These are phyloP conservation scores for Lotmaria passim DNA, from an alignment of 208 protist genomes.

Conservation along the genomic window DNA sequence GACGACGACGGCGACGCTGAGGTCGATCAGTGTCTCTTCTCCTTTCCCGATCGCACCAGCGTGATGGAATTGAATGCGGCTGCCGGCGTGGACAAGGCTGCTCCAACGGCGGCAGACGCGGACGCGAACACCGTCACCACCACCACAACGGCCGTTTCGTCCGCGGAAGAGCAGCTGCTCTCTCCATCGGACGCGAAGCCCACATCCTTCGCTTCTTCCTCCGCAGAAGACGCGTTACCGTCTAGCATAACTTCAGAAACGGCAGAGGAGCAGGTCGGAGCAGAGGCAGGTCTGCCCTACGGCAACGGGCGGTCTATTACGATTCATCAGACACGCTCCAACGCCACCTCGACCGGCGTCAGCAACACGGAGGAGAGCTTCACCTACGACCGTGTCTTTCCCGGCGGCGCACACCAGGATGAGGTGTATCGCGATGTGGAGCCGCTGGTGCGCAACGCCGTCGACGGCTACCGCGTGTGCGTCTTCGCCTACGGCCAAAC, in stretches of 20 bases:
- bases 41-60: conserved; percentile 21
- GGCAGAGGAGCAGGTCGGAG: background rate
- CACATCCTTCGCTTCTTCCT: background rate
- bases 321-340: conserved; percentile 59
- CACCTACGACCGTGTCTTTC: conserved; percentile 60
- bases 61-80: background rate
- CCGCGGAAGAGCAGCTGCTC: background rate
- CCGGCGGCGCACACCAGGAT: conserved; percentile 41
- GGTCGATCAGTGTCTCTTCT: conserved; percentile 6
- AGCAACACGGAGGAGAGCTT: conserved; percentile 45
- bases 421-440: conserved; percentile 90
- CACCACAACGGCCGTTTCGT: background rate
- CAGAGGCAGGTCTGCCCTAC: conserved; percentile 9
- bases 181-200: background rate
- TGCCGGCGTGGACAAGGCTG: too few relatives aligned
- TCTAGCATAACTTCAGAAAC: background rate
- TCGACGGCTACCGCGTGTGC: conserved; percentile 92
- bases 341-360: conserved; percentile 74
- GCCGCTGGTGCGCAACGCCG: conserved; percentile 88
- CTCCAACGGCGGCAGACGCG: too few relatives aligned
- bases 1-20: conserved; percentile 8
- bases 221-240: background rate
- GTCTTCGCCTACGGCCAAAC: conserved; percentile 95
- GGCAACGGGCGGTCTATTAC: conserved; percentile 27
- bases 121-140: background rate